Evolutionary conservation across 1,284 basidiomycete species (phyloP).

Genomic region (Somion occarium): DNA sequence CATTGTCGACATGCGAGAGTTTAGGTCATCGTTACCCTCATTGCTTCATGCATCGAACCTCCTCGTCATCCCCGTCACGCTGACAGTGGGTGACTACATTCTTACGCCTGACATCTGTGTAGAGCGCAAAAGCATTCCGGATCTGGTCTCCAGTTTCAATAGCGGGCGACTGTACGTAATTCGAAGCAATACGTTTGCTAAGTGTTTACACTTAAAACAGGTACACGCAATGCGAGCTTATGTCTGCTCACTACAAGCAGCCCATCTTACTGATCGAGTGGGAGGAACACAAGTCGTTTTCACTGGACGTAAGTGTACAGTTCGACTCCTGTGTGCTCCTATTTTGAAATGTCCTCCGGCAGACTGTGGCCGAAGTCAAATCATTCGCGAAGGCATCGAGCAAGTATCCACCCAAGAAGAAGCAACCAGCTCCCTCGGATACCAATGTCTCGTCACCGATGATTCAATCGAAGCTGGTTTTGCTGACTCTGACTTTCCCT

Average conservation of each 20-base stretch:
- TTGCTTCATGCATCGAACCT: slow-evolving; percentile 83
- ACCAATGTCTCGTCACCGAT: slow-evolving; percentile 35
- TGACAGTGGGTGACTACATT: slow-evolving; percentile 96
- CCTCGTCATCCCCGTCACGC: slow-evolving; percentile 82
- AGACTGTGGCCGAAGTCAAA: slow-evolving; percentile 59
- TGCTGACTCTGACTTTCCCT: slow-evolving; percentile 88
- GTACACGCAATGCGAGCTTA: slow-evolving; percentile 95
- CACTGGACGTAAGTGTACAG: slow-evolving; percentile 64
- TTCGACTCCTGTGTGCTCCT: background rate
- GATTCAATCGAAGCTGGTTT: slow-evolving; percentile 87
- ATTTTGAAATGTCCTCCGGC: slow-evolving; percentile 4
- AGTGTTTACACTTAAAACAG: slow-evolving; percentile 34
- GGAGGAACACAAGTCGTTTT: slow-evolving; percentile 95
- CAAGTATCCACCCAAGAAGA: slow-evolving; percentile 51
- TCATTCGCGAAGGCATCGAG: slow-evolving; percentile 53
- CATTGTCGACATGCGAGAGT: slow-evolving; percentile 96
- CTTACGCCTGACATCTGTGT: slow-evolving; percentile 94
- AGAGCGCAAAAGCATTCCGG: slow-evolving; percentile 91
- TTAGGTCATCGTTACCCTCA: slow-evolving; percentile 89
- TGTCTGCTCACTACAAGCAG: slow-evolving; percentile 95
- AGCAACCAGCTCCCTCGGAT: slow-evolving; percentile 36
- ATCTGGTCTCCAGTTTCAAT: slow-evolving; percentile 89
- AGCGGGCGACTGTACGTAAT: slow-evolving; percentile 83
- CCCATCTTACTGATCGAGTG: slow-evolving; percentile 97
- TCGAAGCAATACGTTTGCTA: background rate